Evolutionary conservation across 2,329 filamentous ascomycete species (phyloP).

Genomic region (Aureobasidium musti): DNA sequence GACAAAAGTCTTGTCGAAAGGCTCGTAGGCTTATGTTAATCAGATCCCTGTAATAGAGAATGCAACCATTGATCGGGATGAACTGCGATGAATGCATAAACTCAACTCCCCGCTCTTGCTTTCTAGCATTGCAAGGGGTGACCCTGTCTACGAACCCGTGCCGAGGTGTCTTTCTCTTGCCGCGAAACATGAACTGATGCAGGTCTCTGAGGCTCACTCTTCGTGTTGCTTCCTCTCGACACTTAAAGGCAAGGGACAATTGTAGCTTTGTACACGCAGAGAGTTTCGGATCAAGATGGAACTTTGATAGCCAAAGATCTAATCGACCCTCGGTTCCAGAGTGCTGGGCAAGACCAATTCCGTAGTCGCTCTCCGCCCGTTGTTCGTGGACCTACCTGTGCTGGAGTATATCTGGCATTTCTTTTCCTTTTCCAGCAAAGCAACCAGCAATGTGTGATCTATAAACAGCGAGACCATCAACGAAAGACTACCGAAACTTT

Average conservation of each 20-base stretch:
- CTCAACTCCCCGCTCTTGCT: not conserved
- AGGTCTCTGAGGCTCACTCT: not conserved
- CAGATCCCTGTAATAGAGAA: not conserved
- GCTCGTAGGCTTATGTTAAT: not conserved
- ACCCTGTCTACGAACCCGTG: not conserved
- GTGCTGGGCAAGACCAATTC: not conserved
- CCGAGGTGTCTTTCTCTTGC: not conserved
- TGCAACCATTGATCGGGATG: not conserved
- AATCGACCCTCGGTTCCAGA: slow-evolving; percentile 16
- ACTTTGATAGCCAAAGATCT: slow-evolving; percentile 2
- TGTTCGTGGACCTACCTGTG: not conserved
- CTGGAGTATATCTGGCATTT: no score
- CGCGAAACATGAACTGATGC: slow-evolving; percentile 12
- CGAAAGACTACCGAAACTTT: no score
- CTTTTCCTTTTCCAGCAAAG: no score
- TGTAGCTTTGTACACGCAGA: slow-evolving; percentile 7
- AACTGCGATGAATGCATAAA: not conserved
- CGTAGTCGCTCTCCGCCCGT: not conserved
- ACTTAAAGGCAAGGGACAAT: not conserved
- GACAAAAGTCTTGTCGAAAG: slow-evolving; percentile 3
- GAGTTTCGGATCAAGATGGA: slow-evolving; percentile 5
- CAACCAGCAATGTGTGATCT: no score
- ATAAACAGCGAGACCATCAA: no score
- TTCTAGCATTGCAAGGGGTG: slow-evolving; percentile 9
- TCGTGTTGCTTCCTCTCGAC: not conserved